Base-by-base conservation (phyloP, 169 alveolate genomes). In the Plasmodium yoelii region DNA sequence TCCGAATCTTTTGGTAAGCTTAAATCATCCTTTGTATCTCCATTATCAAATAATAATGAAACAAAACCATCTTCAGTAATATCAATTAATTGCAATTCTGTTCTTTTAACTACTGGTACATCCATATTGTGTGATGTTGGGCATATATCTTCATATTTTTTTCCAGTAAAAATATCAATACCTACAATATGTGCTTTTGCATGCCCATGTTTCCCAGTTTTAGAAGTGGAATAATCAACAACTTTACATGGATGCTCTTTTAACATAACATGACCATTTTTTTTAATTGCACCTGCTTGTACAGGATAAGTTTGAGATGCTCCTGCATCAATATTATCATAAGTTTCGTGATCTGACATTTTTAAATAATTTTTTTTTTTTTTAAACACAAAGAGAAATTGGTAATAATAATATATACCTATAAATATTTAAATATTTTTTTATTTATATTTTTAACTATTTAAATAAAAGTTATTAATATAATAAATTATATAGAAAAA, bases 131-230 rank as follows among this genome's bases (percentile, higher is more conserved):
- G 99, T 7, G 99, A 97, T 51, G 99, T 97, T 28, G 99, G 99
- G 95, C 98, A 96, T 60, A 98, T 95, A 94, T 98, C 99, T 89
- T 98, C 99, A 93, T 97, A 96, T 87, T 97, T 97, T 91, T 97
- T 98, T 47, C 98, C 98, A 28, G 99, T 98, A 96, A 98, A 98
- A 89, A 98, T 98, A 89, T 98, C 99, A 39, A 97, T 93, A 71
- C 99, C 99, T 68, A 98, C 98, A 88, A 98, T 96, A 96, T 97
- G 97, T 18, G 99, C 99, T 94, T 98, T 98, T 64, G 99, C 99
- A 94, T 98, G 99, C 49, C 99, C 99, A 96, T 98, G 99, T 95
- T 98, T 98, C 56, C 99, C 99, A 7, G 99, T 97, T 94, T 98
- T 98, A 63, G 99, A 97, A 1, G 99, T 97, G 34, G 99, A 96